Conservation (phyloP, 2,329 filamentous ascomycete genomes). For the Sarocladiaceae sp. region DNA sequence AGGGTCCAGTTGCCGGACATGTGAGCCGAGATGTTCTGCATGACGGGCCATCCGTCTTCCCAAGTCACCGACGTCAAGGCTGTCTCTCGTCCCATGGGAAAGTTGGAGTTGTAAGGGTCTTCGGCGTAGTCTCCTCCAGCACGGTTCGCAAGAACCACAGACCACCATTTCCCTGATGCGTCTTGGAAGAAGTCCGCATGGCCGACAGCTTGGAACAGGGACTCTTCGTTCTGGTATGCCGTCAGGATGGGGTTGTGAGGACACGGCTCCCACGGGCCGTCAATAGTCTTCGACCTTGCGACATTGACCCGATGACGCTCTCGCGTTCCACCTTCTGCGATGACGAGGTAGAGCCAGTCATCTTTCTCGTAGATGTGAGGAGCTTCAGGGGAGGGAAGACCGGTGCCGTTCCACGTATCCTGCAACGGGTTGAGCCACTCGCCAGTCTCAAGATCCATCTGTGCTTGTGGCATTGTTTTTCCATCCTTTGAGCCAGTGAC, state of each 20-base stretch:
- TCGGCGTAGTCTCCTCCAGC: constrained; percentile 16
- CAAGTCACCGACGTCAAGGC: constrained; percentile 42
- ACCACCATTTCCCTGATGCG: constrained; percentile 36
- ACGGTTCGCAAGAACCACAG: constrained; percentile 13
- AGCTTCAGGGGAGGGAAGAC: constrained; percentile 31
- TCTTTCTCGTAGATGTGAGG: constrained; percentile 37
- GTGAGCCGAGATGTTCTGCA: constrained; percentile 16
- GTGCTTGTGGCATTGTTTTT: constrained; percentile 15
- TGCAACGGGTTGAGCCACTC: constrained; percentile 21
- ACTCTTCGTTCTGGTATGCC: constrained; percentile 26
- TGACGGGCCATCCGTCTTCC: constrained; percentile 41
- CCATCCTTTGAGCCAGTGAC: constrained; percentile 30
- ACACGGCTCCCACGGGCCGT: constrained; percentile 36
- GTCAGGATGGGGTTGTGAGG: constrained; percentile 39
- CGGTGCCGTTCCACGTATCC: constrained; percentile 38
- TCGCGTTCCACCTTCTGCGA: constrained; percentile 42
- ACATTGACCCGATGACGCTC: constrained; percentile 35
- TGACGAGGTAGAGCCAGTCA: constrained; percentile 41
- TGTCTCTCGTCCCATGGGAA: constrained; percentile 50
- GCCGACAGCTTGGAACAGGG: constrained; percentile 35
- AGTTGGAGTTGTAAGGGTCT: constrained; percentile 21
- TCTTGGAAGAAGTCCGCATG: constrained; percentile 41
- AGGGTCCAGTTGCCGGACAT: constrained; percentile 26
- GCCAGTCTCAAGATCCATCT: constrained; percentile 29
- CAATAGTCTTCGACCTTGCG: constrained; percentile 31